Conservation (phyloP, 2,329 filamentous ascomycete species). For the Ascochyta koolunga region DNA sequence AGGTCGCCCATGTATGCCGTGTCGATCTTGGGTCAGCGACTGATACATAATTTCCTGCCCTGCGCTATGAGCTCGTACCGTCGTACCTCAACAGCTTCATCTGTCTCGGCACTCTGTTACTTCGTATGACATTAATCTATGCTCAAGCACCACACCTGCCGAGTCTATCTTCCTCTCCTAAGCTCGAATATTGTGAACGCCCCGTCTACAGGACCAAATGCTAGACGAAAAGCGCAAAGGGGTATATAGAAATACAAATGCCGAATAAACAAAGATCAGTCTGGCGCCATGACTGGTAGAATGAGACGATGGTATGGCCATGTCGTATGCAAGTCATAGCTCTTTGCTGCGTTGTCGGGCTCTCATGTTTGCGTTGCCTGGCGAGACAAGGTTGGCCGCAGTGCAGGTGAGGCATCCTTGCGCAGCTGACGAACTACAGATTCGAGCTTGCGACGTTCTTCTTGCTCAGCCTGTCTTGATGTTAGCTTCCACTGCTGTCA, state of each 20-base stretch:
- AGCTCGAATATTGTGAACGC: not conserved
- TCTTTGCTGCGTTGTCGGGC: too few relatives aligned
- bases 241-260: constrained; percentile 19
- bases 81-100: not conserved
- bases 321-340: not conserved
- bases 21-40: too few relatives aligned
- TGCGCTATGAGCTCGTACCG: not conserved
- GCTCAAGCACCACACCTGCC: constrained; percentile 7
- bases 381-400: constrained; percentile 10
- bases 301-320: not conserved
- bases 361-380: constrained; percentile 10
- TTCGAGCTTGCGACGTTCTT: constrained; percentile 72
- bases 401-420: constrained; percentile 46
- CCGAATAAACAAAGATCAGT: not conserved
- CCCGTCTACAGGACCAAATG: constrained; percentile 2
- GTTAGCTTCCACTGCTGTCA: not conserved
- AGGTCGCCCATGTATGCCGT: not conserved
- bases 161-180: constrained; percentile 1
- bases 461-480: constrained; percentile 67
- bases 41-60: not conserved
- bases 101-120: not conserved
- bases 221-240: constrained; percentile 12
- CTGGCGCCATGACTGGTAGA: not conserved
- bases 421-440: constrained; percentile 62
- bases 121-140: constrained; percentile 15